A percentile compares a stretch with the other conserved stretches of the same genome.
Evolutionary conservation across 768 basidiomycete genomes (phyloP).

Genomic region (Butyriboletus loyo): DNA sequence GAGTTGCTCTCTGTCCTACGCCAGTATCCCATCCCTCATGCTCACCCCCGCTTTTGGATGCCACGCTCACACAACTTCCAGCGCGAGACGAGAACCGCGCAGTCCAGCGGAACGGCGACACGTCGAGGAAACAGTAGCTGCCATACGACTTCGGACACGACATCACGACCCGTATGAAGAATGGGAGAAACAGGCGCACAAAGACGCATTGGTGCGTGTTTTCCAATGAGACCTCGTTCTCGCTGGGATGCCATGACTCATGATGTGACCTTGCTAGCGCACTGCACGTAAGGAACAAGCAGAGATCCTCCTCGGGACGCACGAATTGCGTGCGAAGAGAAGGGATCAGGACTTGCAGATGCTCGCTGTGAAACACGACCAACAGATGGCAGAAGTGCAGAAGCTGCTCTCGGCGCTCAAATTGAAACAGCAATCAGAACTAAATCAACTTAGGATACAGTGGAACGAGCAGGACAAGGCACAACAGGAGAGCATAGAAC

Average conservation of each 20-base stretch:
- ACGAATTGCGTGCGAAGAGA: conserved; percentile 6
- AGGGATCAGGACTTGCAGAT: conserved; percentile 22
- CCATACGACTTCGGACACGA: conserved; percentile 42
- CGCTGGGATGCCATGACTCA: background rate
- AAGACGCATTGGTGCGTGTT: conserved; percentile 43
- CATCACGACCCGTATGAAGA: conserved; percentile 50
- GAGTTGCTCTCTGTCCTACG: conserved; percentile 14
- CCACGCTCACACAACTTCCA: conserved; percentile 2
- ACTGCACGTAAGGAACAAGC: conserved; percentile 36
- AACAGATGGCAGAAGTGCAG: conserved; percentile 54
- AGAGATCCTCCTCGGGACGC: conserved; percentile 17
- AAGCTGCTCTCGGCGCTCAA: conserved; percentile 41
- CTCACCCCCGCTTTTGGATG: background rate
- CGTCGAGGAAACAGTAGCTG: conserved; percentile 45
- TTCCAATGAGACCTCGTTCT: background rate
- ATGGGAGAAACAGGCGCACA: conserved; percentile 46
- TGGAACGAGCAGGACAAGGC: conserved; percentile 46
- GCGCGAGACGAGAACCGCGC: conserved; percentile 19
- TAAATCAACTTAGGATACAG: conserved; percentile 40
- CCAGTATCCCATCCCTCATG: background rate
- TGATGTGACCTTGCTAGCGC: conserved; percentile 25
- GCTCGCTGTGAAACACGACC: conserved; percentile 41
- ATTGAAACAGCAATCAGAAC: conserved; percentile 44
- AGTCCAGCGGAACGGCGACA: conserved; percentile 33
- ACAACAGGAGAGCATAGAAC: conserved; percentile 59